Evolutionary conservation across 2,329 filamentous ascomycete species (phyloP).

Genomic region (Cladophialophora carrionii): DNA sequence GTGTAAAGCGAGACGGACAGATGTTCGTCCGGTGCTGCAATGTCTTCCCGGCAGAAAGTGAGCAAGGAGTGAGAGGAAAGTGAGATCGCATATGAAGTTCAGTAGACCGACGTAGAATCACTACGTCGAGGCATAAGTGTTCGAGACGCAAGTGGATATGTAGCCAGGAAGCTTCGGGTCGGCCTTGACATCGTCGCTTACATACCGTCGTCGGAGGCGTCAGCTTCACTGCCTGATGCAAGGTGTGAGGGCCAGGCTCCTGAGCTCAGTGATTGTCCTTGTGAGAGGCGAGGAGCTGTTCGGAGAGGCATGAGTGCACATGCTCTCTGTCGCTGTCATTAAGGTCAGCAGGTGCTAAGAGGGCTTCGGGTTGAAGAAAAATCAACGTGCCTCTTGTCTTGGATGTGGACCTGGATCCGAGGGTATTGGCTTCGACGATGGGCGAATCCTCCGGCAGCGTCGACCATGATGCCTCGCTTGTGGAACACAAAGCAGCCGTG

Average conservation of each 20-base stretch:
- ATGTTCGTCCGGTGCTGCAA: not conserved
- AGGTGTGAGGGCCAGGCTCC: not conserved
- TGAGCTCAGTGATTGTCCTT: not conserved
- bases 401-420: not conserved
- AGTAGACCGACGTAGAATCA: not conserved
- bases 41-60: not conserved
- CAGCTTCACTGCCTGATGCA: not conserved
- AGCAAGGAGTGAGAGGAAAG: not conserved
- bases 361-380: not conserved
- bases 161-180: not conserved
- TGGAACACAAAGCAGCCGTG: slow-evolving; percentile 20
- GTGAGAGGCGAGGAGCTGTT: not conserved
- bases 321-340: not conserved
- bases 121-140: not conserved
- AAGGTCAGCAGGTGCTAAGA: not conserved
- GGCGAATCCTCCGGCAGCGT: not conserved
- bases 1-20: no score
- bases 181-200: not conserved
- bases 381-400: not conserved
- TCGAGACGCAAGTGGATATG: not conserved
- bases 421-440: not conserved
- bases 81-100: not conserved
- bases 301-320: not conserved
- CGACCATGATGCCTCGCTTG: slow-evolving; percentile 2
- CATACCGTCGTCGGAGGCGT: not conserved